These are phyloP conservation scores for Carpinus fangiana DNA, from an alignment of 306 rosid species.

Conservation along the genomic window DNA sequence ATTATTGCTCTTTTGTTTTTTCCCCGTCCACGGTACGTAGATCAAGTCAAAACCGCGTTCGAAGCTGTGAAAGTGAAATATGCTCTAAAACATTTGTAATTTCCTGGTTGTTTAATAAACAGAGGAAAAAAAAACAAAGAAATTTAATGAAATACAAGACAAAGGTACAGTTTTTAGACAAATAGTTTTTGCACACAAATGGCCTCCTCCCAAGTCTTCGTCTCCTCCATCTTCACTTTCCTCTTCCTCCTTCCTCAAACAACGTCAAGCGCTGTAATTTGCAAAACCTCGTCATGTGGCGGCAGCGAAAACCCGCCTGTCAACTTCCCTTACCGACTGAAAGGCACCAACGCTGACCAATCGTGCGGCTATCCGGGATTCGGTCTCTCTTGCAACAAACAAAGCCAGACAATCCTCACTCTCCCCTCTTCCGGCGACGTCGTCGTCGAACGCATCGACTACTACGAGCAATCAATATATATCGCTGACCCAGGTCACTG, in stretches of 20 bases:
- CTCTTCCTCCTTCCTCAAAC: constrained; percentile 10
- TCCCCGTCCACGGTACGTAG: too few relatives aligned
- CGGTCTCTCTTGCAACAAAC: constrained; percentile 25
- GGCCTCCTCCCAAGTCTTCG: constrained; percentile 11
- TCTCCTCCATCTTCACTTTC: constrained; percentile 10
- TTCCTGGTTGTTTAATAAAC: too few relatives aligned
- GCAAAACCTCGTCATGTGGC: constrained; percentile 15
- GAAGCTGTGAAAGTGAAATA: too few relatives aligned
- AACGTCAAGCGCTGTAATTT: constrained; percentile 15
- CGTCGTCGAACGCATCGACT: constrained; percentile 12
- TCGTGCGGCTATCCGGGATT: constrained; percentile 16
- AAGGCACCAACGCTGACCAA: neutral
- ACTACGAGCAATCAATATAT: neutral
- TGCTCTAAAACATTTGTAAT: too few relatives aligned
- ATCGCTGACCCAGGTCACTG: constrained; percentile 36
- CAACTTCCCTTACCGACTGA: constrained; percentile 40
- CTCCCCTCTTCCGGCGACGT: constrained; percentile 27
- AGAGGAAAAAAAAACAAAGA: too few relatives aligned
- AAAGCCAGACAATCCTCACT: constrained; percentile 25
- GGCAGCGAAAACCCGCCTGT: neutral
- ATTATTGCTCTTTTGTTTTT: too few relatives aligned
- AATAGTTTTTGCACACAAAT: neutral
- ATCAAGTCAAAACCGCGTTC: too few relatives aligned
- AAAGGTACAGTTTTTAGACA: too few relatives aligned
- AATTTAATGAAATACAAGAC: too few relatives aligned